Evolutionary conservation across 2,329 filamentous ascomycete species (phyloP).

Genomic region (Arthrobotrys sphaeroides): DNA sequence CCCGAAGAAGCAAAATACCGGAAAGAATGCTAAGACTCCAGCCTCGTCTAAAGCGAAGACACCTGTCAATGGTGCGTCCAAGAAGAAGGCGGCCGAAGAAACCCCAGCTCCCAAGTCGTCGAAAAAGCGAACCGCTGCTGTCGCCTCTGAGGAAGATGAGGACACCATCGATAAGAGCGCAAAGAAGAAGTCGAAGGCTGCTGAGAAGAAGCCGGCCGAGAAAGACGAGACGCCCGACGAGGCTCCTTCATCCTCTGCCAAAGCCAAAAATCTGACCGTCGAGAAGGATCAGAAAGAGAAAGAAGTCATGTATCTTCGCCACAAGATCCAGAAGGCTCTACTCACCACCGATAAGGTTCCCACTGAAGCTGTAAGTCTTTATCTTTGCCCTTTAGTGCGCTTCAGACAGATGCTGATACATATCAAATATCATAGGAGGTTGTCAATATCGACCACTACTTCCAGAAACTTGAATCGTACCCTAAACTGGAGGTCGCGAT

Average conservation of each 20-base stretch:
- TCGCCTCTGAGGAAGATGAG: conserved; percentile 43
- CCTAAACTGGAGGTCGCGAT: conserved; percentile 86
- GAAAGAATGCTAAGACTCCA: conserved; percentile 60
- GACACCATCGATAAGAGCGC: conserved; percentile 40
- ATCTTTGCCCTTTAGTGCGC: background rate
- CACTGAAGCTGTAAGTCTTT: conserved; percentile 71
- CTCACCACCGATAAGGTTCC: conserved; percentile 83
- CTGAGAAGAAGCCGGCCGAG: conserved; percentile 38
- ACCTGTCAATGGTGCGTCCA: conserved; percentile 58
- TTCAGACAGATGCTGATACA: conserved; percentile 59
- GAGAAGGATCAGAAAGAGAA: conserved; percentile 70
- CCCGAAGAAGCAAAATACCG: conserved; percentile 68
- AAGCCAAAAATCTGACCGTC: conserved; percentile 62
- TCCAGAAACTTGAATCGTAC: conserved; percentile 78
- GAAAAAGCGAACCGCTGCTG: conserved; percentile 54
- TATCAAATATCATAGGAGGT: conserved; percentile 47
- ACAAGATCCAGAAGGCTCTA: conserved; percentile 94
- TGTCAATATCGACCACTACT: conserved; percentile 62
- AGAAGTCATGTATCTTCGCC: conserved; percentile 89
- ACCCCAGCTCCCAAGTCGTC: conserved; percentile 60
- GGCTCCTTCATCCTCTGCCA: conserved; percentile 22
- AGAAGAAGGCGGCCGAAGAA: conserved; percentile 63
- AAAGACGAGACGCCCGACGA: conserved; percentile 46
- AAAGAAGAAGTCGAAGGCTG: conserved; percentile 64
- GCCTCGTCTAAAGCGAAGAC: conserved; percentile 59